Conservation (phyloP, 805 yeast genomes). For the Nakazawaea anatomiae region DNA sequence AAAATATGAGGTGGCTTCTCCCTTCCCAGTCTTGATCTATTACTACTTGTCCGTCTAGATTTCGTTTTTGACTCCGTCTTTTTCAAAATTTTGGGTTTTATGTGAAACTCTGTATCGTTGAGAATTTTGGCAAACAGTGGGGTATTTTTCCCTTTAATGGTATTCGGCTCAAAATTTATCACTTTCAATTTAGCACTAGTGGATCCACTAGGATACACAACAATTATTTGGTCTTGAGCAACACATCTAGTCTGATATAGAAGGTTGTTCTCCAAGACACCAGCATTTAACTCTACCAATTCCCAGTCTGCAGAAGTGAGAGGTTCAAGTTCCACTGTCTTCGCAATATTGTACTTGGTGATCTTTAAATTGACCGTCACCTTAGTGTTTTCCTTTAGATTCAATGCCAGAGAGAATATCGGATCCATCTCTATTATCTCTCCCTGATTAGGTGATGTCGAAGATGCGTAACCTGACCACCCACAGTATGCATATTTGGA, state of each 20-base stretch:
- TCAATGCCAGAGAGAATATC: constrained; percentile 47
- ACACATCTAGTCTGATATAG: constrained; percentile 80
- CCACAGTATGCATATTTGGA: constrained; percentile 27
- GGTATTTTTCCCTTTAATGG: constrained; percentile 26
- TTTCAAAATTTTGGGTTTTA: constrained; percentile 59
- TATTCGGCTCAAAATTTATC: constrained; percentile 16
- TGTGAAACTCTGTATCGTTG: constrained; percentile 31
- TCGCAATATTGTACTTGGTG: constrained; percentile 42
- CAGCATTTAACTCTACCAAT: constrained; percentile 76
- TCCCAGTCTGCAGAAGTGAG: constrained; percentile 83
- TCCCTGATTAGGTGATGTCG: neutral
- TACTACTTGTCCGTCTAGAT: constrained; percentile 14
- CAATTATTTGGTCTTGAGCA: constrained; percentile 46
- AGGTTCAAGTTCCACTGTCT: constrained; percentile 74
- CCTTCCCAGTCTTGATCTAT: constrained; percentile 8
- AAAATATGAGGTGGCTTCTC: constrained; percentile 27
- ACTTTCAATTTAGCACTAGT: constrained; percentile 54
- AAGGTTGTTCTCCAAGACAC: constrained; percentile 64
- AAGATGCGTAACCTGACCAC: constrained; percentile 32
- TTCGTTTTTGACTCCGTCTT: constrained; percentile 12
- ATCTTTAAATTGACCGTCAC: constrained; percentile 41
- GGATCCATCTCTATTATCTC: constrained; percentile 59
- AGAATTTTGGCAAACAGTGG: constrained; percentile 33
- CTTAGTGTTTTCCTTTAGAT: constrained; percentile 35
- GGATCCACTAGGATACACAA: constrained; percentile 66